phyloP scores from a whole-genome alignment of 345 rosid species.

The Eucalyptus victrix region DNA sequence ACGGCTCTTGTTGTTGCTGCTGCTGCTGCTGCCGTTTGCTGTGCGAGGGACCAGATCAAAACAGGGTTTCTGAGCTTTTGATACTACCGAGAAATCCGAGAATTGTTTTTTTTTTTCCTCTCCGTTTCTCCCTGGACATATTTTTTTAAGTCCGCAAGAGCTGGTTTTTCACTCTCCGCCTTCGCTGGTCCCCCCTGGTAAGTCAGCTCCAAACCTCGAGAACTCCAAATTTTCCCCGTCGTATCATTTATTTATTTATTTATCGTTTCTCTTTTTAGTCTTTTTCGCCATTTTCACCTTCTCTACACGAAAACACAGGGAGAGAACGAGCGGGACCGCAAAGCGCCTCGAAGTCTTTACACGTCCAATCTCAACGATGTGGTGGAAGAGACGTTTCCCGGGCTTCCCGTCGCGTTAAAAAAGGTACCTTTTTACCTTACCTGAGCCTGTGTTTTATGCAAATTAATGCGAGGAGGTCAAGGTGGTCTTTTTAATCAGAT shows the following conservation, averaged over 20 bases:
- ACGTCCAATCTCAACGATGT: not conserved
- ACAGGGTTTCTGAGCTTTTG: not conserved
- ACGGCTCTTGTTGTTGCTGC: not conserved
- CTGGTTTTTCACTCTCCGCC: not conserved
- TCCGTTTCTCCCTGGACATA: not conserved
- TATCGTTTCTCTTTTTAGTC: not conserved
- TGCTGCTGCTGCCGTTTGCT: not conserved
- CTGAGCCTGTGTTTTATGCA: not conserved
- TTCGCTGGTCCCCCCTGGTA: not conserved
- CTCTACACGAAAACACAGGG: not conserved
- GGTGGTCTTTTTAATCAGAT: not conserved
- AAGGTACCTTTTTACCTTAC: not conserved
- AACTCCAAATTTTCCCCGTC: not conserved
- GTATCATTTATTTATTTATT: not conserved
- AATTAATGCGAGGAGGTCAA: not conserved
- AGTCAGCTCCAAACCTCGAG: not conserved
- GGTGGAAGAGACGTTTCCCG: not conserved
- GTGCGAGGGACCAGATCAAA: not conserved
- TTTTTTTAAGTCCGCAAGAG: not conserved
- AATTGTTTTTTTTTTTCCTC: not conserved
- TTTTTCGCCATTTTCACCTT: not conserved
- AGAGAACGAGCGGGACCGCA: not conserved
- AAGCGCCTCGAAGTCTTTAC: not conserved
- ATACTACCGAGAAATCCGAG: not conserved
- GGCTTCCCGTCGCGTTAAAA: not conserved